Evolutionary conservation across 345 rosid species (phyloP), one percentile per base, ranked within the genome.

Genomic region (Mallotus nudiflorus): DNA sequence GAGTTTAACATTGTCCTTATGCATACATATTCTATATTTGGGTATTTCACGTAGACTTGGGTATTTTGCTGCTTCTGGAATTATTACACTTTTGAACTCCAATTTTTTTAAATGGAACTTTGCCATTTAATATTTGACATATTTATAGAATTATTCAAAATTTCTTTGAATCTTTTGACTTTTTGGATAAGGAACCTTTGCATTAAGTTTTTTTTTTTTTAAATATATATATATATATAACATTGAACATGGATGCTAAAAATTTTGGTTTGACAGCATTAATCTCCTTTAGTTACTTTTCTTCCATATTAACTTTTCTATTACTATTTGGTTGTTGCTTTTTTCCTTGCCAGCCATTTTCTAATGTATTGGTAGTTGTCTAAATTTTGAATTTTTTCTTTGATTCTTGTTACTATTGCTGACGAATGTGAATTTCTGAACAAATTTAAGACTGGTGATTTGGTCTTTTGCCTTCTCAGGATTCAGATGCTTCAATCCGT

Each of bases 401-500:
- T 64, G 50, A 35, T 18, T 37, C 10, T 63, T 24, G 19, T 70
- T 76, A 25, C 56, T 55, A 51, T 61, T 73, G 42, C 45, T 70
- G 51, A 49, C 33, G 45, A 66, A 22, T 10, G 25, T 28, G 29
- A 44, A 39, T 57, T 66, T 62, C 13, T 53, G 35, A 29, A 56
- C 29, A 37, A 57, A 49, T 27, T 33, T 46, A 51, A 71, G 63
- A 69, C 64, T 69, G 28, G 59, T 77, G 20, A 77, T 65, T 62
- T 85, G 46, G 69, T 73, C 59, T 81, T 57, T 70, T 82, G 62
- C 62, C 73, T 62, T 82, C 82, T 56, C 90, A 96, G 99, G 99
- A 92, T 78, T 84, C 88, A 70, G 99, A 96, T 89, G 99, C 96
- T 74, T 96, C 99, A 46, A 91, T 96, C 76, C 88, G 93, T 72